phyloP scores from a whole-genome alignment of 768 basidiomycete genomes.

The Amanita exitialis region DNA sequence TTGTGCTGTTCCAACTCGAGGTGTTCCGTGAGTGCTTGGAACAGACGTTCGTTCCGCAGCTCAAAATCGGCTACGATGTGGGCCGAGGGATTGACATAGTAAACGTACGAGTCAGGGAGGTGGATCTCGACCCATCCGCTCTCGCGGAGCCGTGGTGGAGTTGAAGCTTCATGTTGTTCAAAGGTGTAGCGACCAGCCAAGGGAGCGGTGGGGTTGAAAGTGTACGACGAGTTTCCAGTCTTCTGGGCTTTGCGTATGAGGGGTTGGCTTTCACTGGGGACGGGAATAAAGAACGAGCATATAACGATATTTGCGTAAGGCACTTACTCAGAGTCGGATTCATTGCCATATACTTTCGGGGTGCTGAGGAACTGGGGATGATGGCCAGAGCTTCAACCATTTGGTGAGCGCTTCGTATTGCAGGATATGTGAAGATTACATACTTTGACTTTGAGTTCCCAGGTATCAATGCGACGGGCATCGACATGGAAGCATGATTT shows the following conservation, averaged over 20 bases:
- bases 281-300: too few relatives aligned
- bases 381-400: background rate
- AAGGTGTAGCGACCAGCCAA: background rate
- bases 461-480: background rate
- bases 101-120: constrained; percentile 63
- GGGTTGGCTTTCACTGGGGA: background rate
- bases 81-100: constrained; percentile 57
- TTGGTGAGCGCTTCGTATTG: background rate
- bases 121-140: constrained; percentile 71
- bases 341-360: background rate
- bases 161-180: background rate
- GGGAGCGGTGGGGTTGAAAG: background rate
- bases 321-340: constrained; percentile 4
- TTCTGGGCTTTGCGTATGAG: constrained; percentile 1
- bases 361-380: background rate
- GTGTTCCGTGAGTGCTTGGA: constrained; percentile 41
- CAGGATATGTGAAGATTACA: background rate
- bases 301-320: too few relatives aligned
- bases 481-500: background rate
- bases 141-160: constrained; percentile 29
- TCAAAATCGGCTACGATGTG: constrained; percentile 66
- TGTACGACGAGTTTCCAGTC: background rate
- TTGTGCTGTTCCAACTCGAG: constrained; percentile 26
- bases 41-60: constrained; percentile 38
- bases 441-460: background rate